phyloP scores from a whole-genome alignment of 2,329 filamentous ascomycete species.

The Drechslerella dactyloides region DNA sequence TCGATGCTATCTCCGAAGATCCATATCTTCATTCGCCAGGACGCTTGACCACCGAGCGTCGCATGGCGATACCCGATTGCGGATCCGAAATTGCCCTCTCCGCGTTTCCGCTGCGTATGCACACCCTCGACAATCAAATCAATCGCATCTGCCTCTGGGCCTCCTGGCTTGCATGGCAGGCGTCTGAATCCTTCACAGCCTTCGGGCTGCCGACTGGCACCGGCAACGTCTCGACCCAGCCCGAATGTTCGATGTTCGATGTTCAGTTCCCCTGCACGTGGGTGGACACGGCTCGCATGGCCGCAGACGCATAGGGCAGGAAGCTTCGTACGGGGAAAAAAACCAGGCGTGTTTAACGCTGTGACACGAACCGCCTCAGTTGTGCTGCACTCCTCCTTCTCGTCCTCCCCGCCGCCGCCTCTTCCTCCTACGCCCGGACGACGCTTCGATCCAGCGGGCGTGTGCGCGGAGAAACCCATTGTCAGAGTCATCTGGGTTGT shows the following conservation, averaged over 20 bases:
- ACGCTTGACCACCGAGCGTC: too few relatives aligned
- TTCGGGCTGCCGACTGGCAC: too few relatives aligned
- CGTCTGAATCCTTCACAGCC: too few relatives aligned
- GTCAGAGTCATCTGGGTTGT: background rate
- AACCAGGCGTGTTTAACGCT: constrained; percentile 5
- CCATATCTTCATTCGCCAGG: too few relatives aligned
- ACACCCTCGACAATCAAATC: too few relatives aligned
- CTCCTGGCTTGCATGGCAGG: too few relatives aligned
- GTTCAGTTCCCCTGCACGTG: background rate
- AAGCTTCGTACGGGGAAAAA: background rate
- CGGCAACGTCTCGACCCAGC: background rate
- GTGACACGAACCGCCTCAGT: constrained; percentile 5
- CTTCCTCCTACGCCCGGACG: constrained; percentile 3
- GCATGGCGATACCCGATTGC: too few relatives aligned
- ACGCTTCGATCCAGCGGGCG: background rate
- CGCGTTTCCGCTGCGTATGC: too few relatives aligned
- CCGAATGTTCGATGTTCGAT: background rate
- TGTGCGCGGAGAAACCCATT: background rate
- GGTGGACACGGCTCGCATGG: constrained; percentile 7
- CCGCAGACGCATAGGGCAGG: background rate
- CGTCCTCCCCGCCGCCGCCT: too few relatives aligned
- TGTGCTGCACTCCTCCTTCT: constrained; percentile 7
- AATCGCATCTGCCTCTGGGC: too few relatives aligned
- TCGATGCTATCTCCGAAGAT: too few relatives aligned
- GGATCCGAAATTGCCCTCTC: too few relatives aligned